Evolutionary conservation across 345 rosid species (phyloP).

Genomic region (Citrus medica): DNA sequence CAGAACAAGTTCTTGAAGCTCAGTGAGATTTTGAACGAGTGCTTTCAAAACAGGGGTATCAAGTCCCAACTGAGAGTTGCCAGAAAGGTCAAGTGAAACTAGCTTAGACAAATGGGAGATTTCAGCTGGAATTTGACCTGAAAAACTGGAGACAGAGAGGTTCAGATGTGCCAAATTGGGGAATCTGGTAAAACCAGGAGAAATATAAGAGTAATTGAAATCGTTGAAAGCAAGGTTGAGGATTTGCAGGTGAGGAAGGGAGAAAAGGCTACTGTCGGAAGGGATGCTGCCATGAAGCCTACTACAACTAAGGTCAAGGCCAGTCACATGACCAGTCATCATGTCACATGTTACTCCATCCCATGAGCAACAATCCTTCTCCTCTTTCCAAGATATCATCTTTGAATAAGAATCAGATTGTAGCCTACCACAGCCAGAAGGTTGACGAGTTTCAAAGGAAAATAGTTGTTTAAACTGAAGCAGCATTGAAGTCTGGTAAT

Average conservation of each 20-base stretch:
- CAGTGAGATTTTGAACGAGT: background rate
- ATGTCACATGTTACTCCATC: conserved; percentile 27
- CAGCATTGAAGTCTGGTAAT: conserved; percentile 1
- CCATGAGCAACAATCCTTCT: conserved; percentile 24
- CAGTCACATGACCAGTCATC: conserved; percentile 16
- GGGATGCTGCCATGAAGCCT: conserved; percentile 1
- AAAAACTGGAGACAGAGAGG: background rate
- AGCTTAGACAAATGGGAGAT: conserved; percentile 12
- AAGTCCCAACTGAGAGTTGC: background rate
- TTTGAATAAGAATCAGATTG: background rate
- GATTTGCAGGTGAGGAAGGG: conserved; percentile 13
- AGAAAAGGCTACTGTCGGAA: conserved; percentile 18
- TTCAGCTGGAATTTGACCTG: conserved; percentile 11
- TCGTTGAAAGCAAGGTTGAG: conserved; percentile 28
- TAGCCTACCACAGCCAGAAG: background rate
- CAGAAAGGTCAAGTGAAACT: conserved; percentile 6
- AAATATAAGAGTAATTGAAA: conserved; percentile 4
- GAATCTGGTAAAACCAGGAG: conserved; percentile 5
- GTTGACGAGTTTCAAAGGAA: background rate
- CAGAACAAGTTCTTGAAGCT: background rate
- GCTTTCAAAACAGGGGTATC: background rate
- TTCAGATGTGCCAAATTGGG: background rate
- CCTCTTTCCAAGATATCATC: conserved; percentile 18
- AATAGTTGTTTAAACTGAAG: conserved; percentile 1
- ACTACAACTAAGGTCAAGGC: conserved; percentile 14